phyloP scores from a whole-genome alignment of 805 yeast genomes.

The Suhomyces faveliae region DNA sequence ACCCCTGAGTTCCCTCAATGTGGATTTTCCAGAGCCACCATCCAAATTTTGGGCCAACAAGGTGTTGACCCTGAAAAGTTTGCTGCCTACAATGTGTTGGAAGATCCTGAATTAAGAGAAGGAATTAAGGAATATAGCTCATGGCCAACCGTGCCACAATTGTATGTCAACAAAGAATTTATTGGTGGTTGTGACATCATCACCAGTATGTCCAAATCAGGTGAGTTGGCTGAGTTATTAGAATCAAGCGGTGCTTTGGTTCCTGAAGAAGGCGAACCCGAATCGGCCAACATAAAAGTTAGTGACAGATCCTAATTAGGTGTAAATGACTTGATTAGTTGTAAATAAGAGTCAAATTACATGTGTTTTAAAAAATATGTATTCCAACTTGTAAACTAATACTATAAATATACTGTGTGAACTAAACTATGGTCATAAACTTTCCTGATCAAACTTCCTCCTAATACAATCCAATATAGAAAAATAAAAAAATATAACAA shows the following conservation, averaged over 20 bases:
- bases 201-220: conserved; percentile 83
- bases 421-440: neutral
- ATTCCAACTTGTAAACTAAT: neutral
- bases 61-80: conserved; percentile 96
- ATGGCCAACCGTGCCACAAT: conserved; percentile 99
- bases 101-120: conserved; percentile 88
- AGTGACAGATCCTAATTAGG: conserved; percentile 25
- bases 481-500: neutral
- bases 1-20: conserved; percentile 98
- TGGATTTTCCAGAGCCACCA: conserved; percentile 95
- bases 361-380: neutral
- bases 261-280: conserved; percentile 65
- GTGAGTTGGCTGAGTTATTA: conserved; percentile 84
- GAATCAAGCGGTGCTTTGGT: conserved; percentile 77
- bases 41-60: conserved; percentile 88
- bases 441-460: neutral
- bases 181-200: conserved; percentile 97
- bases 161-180: conserved; percentile 86
- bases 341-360: neutral
- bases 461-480: conserved; percentile 1
- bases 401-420: neutral
- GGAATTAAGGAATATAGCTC: conserved; percentile 94
- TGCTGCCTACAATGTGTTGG: conserved; percentile 95
- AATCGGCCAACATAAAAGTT: conserved; percentile 35
- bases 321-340: neutral